These are phyloP conservation scores for Populus tremula DNA, from an alignment of 345 rosid genomes.

Conservation along the genomic window DNA sequence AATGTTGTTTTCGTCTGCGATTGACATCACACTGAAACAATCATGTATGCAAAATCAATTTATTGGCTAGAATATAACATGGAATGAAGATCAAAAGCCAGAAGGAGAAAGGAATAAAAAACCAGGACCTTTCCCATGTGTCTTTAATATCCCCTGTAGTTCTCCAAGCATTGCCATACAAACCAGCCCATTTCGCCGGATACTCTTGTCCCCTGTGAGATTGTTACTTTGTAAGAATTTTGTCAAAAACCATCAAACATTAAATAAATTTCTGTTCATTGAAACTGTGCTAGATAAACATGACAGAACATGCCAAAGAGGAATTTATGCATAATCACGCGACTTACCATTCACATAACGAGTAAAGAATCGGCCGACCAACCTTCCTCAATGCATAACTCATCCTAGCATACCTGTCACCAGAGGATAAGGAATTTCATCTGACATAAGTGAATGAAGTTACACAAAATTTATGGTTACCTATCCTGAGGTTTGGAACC, in stretches of 20 bases:
- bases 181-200: conserved; percentile 28
- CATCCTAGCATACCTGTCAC: conserved; percentile 24
- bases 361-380: conserved; percentile 28
- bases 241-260: background rate
- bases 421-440: background rate
- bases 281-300: background rate
- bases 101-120: background rate
- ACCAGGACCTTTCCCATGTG: conserved; percentile 16
- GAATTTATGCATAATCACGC: background rate
- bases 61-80: background rate
- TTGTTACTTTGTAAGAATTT: background rate
- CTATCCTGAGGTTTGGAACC: conserved; percentile 26
- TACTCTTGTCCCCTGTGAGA: conserved; percentile 23
- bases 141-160: conserved; percentile 32
- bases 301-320: background rate
- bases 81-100: background rate
- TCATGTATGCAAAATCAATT: background rate
- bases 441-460: background rate
- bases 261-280: background rate
- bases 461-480: background rate
- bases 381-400: conserved; percentile 22
- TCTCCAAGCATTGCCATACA: conserved; percentile 27
- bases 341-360: conserved; percentile 30
- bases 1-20: conserved; percentile 21
- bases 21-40: conserved; percentile 12